These are phyloP conservation scores for Chamaecyparis obtusa DNA, from an alignment of 75 land plant genomes.

Conservation along the genomic window DNA sequence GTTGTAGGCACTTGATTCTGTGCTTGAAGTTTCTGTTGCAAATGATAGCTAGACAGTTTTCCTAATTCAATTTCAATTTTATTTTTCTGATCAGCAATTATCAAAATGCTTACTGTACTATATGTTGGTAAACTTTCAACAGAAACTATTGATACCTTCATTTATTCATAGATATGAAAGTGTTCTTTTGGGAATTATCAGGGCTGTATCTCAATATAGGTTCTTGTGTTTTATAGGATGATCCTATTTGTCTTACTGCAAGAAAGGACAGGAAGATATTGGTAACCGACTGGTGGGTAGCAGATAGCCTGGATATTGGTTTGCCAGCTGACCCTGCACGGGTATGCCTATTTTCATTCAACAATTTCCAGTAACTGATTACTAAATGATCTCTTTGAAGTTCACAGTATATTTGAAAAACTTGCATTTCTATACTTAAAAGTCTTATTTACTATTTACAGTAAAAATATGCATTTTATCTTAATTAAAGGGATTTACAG, in stretches of 20 bases:
- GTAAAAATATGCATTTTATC: not conserved
- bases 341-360: constrained; percentile 31
- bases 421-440: not conserved
- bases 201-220: not conserved
- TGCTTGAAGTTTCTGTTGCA: not conserved
- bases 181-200: not conserved
- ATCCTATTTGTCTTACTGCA: constrained; percentile 75
- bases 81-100: not conserved
- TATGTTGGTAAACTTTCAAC: not conserved
- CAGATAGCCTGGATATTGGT: constrained; percentile 54
- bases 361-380: not conserved
- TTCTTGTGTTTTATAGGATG: constrained; percentile 39
- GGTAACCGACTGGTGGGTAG: constrained; percentile 66
- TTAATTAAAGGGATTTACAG: not conserved
- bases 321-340: constrained; percentile 37
- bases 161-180: not conserved
- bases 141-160: not conserved
- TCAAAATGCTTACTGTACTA: not conserved
- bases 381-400: not conserved
- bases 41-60: not conserved
- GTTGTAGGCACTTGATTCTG: not conserved
- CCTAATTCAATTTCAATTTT: not conserved
- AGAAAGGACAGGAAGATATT: constrained; percentile 59
- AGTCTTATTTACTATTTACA: not conserved
- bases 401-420: not conserved